A percentile compares a stretch with the other conserved stretches of the same genome.
Evolutionary conservation across 2,329 filamentous ascomycete species (phyloP).

Genomic region (Herpotrichia juniperi): DNA sequence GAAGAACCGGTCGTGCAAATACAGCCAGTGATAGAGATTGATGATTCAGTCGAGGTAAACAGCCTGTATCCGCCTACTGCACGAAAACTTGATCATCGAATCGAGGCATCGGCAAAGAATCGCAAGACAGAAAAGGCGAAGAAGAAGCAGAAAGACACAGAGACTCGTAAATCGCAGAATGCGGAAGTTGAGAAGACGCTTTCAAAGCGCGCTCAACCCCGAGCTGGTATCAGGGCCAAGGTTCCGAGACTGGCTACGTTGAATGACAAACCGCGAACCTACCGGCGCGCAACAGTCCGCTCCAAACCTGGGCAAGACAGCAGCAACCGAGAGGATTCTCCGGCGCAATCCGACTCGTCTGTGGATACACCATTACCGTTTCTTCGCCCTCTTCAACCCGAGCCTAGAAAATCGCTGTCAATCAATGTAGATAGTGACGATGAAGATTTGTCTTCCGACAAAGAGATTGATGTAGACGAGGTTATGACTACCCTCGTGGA

Average conservation of each 20-base stretch:
- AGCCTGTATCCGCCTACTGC: constrained; percentile 21
- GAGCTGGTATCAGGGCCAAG: constrained; percentile 17
- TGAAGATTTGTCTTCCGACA: neutral
- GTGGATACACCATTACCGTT: constrained; percentile 14
- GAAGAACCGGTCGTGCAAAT: constrained; percentile 17
- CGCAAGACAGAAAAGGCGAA: constrained; percentile 9
- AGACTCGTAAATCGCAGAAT: constrained; percentile 26
- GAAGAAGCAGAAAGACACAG: constrained; percentile 1
- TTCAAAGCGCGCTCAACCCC: constrained; percentile 9
- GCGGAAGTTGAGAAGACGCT: constrained; percentile 21
- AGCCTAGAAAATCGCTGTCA: neutral
- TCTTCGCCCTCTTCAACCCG: constrained; percentile 5
- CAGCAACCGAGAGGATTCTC: constrained; percentile 10
- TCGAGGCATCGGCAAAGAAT: constrained; percentile 9
- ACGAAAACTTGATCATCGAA: constrained; percentile 13
- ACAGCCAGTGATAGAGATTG: constrained; percentile 28
- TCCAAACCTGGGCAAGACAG: neutral
- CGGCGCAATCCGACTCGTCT: constrained; percentile 9
- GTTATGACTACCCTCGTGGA: constrained; percentile 17
- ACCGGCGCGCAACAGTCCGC: constrained; percentile 10
- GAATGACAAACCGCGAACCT: constrained; percentile 22
- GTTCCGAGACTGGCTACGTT: constrained; percentile 32
- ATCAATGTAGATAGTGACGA: neutral
- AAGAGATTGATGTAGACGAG: neutral
- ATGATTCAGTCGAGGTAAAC: constrained; percentile 33